A percentile compares a stretch with the other conserved stretches of the same genome.
phyloP scores from a whole-genome alignment of 2,329 filamentous ascomycete genomes.

The Phialophora expanda region DNA sequence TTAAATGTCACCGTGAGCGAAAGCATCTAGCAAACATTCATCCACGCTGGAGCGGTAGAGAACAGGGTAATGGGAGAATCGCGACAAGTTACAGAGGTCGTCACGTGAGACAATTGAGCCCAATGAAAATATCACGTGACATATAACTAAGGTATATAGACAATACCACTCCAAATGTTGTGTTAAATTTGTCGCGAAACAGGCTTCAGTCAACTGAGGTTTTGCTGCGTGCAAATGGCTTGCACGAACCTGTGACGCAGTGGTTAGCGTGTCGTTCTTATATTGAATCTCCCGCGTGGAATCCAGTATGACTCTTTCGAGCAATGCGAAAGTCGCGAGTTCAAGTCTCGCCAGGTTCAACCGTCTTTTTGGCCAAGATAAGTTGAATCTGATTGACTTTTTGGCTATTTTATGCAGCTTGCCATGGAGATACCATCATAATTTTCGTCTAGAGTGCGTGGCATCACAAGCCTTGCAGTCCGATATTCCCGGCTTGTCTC shows the following conservation, averaged over 20 bases:
- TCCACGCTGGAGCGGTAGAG: no score
- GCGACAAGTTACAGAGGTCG: background rate
- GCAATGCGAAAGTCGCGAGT: conserved; percentile 50
- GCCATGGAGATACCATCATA: background rate
- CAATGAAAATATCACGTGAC: conserved; percentile 33
- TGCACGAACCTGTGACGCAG: conserved; percentile 43
- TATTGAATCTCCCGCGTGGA: conserved; percentile 40
- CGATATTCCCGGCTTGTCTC: background rate
- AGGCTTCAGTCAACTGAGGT: conserved; percentile 19
- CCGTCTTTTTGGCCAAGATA: background rate
- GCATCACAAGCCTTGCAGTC: background rate
- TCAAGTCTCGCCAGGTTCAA: conserved; percentile 46
- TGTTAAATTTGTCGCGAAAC: conserved; percentile 33
- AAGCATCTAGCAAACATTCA: background rate
- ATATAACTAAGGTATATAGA: background rate
- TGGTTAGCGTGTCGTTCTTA: conserved; percentile 50
- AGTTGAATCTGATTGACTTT: background rate
- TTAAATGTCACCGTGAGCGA: background rate
- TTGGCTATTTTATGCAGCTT: background rate
- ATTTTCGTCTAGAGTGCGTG: background rate
- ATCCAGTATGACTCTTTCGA: conserved; percentile 41
- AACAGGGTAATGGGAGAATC: background rate
- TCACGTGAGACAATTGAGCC: background rate
- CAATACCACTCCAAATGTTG: conserved; percentile 18
- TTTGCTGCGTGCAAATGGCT: conserved; percentile 4